phyloP scores from a whole-genome alignment of 73 alveolate species.

The Stentor roeselii region DNA sequence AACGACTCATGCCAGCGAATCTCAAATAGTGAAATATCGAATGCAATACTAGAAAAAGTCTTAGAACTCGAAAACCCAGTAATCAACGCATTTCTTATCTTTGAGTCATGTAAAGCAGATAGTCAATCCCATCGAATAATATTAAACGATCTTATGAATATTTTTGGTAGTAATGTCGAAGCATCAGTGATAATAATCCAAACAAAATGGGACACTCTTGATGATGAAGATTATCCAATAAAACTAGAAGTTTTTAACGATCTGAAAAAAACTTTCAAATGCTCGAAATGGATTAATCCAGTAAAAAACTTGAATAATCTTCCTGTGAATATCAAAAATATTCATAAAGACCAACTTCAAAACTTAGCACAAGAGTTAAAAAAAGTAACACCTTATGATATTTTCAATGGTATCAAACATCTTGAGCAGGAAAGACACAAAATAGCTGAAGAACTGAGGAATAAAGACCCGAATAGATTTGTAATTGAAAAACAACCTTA shows the following conservation, averaged over 20 bases:
- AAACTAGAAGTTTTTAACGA: background rate
- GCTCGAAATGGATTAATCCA: background rate
- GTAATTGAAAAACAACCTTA: background rate
- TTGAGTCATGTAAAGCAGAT: background rate
- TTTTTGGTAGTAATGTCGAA: background rate
- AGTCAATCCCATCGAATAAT: background rate
- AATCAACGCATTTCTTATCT: background rate
- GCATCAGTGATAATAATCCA: background rate
- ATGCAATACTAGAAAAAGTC: background rate
- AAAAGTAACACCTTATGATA: background rate
- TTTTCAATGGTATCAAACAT: background rate
- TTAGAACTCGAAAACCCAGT: background rate
- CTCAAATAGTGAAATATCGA: background rate
- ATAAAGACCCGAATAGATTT: background rate
- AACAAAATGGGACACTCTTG: background rate
- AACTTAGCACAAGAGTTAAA: background rate
- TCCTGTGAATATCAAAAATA: no score
- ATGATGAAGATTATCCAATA: background rate
- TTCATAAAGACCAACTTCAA: no score
- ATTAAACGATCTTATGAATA: no score
- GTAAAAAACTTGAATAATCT: background rate
- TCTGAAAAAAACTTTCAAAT: background rate
- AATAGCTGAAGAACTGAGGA: background rate
- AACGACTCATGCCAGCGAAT: background rate
- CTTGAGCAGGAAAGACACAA: background rate